Evolutionary conservation across 2,329 filamentous ascomycete genomes (phyloP).

Genomic region (Apiospora aurea): DNA sequence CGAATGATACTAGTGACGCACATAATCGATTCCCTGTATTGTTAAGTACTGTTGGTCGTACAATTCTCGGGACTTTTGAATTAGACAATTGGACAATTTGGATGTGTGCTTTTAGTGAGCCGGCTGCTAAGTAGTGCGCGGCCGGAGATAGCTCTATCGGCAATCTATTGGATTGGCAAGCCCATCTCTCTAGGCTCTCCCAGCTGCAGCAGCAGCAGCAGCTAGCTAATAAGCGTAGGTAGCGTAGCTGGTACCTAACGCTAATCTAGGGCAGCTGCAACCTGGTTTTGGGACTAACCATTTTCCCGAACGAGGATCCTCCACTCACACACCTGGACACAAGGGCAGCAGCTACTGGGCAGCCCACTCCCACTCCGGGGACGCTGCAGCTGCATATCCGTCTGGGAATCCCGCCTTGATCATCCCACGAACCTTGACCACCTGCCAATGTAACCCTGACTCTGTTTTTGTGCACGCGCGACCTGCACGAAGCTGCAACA

Average conservation of each 20-base stretch:
- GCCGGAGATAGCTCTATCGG: slow-evolving; percentile 17
- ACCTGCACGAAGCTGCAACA: background rate
- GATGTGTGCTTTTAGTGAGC: background rate
- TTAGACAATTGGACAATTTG: background rate
- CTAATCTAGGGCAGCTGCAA: slow-evolving; percentile 3
- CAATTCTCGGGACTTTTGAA: background rate
- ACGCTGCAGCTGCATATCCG: slow-evolving; percentile 20
- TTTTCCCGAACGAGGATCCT: background rate
- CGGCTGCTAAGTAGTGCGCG: background rate
- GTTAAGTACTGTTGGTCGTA: background rate
- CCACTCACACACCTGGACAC: slow-evolving; percentile 7
- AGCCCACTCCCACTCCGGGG: background rate
- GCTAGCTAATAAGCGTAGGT: no score
- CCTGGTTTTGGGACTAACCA: slow-evolving; percentile 12
- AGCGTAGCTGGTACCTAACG: background rate
- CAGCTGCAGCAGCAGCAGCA: slow-evolving; percentile 2
- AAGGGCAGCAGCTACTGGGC: background rate
- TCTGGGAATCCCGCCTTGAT: background rate
- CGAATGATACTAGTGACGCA: background rate
- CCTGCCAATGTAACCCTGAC: background rate
- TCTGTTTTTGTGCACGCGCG: background rate
- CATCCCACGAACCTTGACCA: background rate
- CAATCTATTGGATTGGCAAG: slow-evolving; percentile 18
- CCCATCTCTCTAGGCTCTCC: background rate
- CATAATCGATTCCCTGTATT: background rate